Conservation (phyloP, 148 eudicot genomes). For the Agrostemma githago region DNA sequence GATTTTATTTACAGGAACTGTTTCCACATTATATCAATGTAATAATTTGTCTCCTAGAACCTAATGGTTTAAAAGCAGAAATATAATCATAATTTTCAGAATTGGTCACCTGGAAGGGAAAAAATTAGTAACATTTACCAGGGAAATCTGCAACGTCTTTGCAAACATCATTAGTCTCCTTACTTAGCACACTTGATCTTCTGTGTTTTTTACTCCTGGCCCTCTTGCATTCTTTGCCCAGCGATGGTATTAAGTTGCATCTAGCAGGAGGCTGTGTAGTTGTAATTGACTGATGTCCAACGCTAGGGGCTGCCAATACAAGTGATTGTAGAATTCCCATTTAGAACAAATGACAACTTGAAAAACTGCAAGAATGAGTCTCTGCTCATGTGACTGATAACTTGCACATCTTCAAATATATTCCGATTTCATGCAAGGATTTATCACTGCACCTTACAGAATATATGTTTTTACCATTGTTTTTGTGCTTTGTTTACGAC, state of each 20-base stretch:
- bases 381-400: background rate
- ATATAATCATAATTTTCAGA: background rate
- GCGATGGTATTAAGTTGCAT: background rate
- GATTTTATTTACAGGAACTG: background rate
- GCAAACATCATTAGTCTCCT: background rate
- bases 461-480: background rate
- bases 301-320: background rate
- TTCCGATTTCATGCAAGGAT: background rate
- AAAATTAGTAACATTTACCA: background rate
- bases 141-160: background rate
- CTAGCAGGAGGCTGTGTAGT: background rate
- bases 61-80: background rate
- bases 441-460: background rate
- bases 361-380: background rate
- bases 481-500: background rate
- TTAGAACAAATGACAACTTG: background rate
- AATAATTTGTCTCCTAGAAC: background rate
- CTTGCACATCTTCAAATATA: background rate
- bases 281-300: background rate
- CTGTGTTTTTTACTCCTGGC: conserved; percentile 17
- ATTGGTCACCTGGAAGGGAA: background rate
- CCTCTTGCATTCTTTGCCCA: conserved; percentile 10
- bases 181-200: background rate
- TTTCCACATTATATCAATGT: background rate
- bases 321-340: background rate